Conservation (phyloP, 345 rosid species). For the Sisymbrium altissimum region DNA sequence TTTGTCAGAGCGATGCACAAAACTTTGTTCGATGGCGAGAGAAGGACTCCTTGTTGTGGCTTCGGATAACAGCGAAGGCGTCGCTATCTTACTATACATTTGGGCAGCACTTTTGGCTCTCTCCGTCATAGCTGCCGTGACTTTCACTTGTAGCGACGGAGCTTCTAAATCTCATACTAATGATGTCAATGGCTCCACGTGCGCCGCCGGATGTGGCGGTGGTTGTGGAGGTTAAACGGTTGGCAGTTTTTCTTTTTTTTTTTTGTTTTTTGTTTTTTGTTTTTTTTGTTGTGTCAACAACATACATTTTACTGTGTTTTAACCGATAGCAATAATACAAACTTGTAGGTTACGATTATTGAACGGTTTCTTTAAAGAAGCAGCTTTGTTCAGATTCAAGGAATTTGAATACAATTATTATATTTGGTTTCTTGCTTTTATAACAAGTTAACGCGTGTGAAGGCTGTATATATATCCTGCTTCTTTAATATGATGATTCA, state of each 20-base stretch:
- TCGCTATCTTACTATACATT: constrained; percentile 15
- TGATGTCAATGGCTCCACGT: constrained; percentile 32
- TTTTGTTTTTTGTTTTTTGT: background rate
- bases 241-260: too few species aligned
- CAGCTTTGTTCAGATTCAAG: background rate
- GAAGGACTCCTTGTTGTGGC: constrained; percentile 20
- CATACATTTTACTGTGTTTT: background rate
- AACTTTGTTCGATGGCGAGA: constrained; percentile 32
- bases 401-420: background rate
- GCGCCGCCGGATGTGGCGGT: constrained; percentile 46
- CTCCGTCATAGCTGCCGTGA: constrained; percentile 29
- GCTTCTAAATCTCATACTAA: constrained; percentile 38
- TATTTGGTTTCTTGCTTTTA: background rate
- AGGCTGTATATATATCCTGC: background rate
- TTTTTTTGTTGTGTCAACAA: background rate
- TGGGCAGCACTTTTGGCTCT: constrained; percentile 41
- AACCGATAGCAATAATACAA: background rate
- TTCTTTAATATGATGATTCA: background rate
- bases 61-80: constrained; percentile 1
- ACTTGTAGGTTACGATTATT: background rate
- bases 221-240: constrained; percentile 47
- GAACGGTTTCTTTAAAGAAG: background rate
- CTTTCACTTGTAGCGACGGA: constrained; percentile 52
- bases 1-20: background rate
- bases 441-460: background rate